Conservation (phyloP, 768 basidiomycete species). For the Chiua virens region DNA sequence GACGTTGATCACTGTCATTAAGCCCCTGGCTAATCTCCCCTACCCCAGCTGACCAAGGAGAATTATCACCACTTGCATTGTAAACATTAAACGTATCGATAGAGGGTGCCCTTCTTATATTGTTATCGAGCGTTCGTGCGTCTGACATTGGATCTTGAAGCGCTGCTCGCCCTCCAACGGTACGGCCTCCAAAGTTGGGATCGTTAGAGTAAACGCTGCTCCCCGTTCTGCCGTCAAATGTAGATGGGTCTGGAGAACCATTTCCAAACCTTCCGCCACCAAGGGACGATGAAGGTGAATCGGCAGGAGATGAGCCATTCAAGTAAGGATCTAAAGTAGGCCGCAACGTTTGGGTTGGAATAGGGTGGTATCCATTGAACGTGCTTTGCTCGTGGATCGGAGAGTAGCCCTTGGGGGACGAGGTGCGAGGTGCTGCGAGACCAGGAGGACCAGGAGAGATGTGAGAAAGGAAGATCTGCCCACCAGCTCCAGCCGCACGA, state of each 20-base stretch:
- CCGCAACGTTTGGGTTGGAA: constrained; percentile 59
- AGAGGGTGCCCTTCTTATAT: constrained; percentile 32
- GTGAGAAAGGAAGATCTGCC: constrained; percentile 65
- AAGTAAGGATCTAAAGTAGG: constrained; percentile 68
- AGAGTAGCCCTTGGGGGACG: constrained; percentile 48
- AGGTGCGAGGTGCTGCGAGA: constrained; percentile 45
- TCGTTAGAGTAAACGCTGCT: constrained; percentile 39
- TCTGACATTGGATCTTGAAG: constrained; percentile 45
- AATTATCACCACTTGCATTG: constrained; percentile 27
- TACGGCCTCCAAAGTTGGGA: constrained; percentile 34
- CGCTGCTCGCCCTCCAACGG: constrained; percentile 35
- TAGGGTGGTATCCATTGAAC: constrained; percentile 62
- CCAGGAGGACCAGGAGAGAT: constrained; percentile 52
- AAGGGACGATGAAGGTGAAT: constrained; percentile 74
- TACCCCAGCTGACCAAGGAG: constrained; percentile 36
- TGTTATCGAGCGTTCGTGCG: constrained; percentile 35
- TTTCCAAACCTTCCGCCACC: constrained; percentile 62
- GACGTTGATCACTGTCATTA: constrained; percentile 19
- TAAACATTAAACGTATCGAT: constrained; percentile 43
- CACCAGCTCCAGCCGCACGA: constrained; percentile 46
- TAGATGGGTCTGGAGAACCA: constrained; percentile 66
- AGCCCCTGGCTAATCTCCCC: constrained; percentile 21
- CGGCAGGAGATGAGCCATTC: constrained; percentile 53
- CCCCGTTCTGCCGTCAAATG: constrained; percentile 50
- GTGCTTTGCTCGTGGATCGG: constrained; percentile 36